These are phyloP conservation scores for Pascua sp. DNA, from an alignment of 1,284 basidiomycete species.

Conservation along the genomic window DNA sequence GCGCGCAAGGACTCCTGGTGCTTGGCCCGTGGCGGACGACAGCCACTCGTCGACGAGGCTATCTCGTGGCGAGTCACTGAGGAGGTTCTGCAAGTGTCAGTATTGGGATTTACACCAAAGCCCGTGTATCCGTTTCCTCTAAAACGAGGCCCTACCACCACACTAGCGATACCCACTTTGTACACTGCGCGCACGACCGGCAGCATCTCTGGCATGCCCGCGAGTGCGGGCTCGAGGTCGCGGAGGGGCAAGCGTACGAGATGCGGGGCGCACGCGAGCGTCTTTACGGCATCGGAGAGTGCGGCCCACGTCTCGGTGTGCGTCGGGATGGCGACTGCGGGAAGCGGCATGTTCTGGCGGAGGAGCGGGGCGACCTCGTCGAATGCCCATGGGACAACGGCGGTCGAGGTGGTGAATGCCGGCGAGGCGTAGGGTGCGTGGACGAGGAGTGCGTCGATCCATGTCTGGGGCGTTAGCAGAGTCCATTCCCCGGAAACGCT, in stretches of 20 bases:
- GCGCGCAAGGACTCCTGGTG: conserved; percentile 6
- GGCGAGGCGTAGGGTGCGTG: not conserved
- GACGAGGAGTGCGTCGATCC: not conserved
- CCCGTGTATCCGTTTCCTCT: too few relatives aligned
- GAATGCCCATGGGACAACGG: conserved; percentile 40
- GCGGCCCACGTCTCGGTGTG: conserved; percentile 57
- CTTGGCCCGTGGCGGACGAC: conserved; percentile 4
- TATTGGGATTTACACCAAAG: not conserved
- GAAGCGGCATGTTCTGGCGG: conserved; percentile 69
- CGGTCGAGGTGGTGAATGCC: not conserved
- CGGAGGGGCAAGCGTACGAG: not conserved
- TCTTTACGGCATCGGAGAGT: conserved; percentile 40
- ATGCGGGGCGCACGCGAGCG: not conserved
- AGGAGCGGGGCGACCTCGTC: conserved; percentile 62
- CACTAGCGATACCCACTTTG: conserved; percentile 13
- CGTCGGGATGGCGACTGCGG: conserved; percentile 57
- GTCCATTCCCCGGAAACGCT: not conserved
- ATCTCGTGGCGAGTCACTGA: not conserved
- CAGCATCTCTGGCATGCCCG: conserved; percentile 7
- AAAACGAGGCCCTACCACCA: not conserved
- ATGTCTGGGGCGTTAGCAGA: not conserved
- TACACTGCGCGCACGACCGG: conserved; percentile 20
- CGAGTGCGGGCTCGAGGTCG: conserved; percentile 3
- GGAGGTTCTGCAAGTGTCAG: not conserved
- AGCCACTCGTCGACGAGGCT: conserved; percentile 19